A percentile compares a stretch with the other conserved stretches of the same genome.
These are phyloP conservation scores for Zygosaccharomyces bailii DNA, from an alignment of 805 yeast genomes.

Conservation along the genomic window DNA sequence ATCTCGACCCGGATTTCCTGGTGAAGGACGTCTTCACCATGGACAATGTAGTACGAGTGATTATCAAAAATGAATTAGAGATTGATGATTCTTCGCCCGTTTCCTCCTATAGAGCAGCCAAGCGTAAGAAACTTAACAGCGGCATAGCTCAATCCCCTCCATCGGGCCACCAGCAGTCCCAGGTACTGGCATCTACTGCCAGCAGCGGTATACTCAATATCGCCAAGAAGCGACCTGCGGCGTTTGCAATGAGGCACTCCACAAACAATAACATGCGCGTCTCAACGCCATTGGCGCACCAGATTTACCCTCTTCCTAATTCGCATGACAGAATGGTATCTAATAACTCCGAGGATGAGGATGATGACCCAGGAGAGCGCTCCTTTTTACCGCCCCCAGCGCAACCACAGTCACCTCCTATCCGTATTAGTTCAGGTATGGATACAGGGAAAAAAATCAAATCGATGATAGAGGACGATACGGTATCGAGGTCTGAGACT, in stretches of 20 bases:
- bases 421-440: constrained; percentile 37
- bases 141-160: constrained; percentile 15
- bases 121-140: constrained; percentile 27
- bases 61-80: constrained; percentile 41
- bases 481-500: constrained; percentile 38
- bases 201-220: constrained; percentile 21
- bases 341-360: constrained; percentile 33
- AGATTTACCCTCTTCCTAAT: constrained; percentile 36
- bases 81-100: constrained; percentile 23
- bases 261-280: constrained; percentile 26
- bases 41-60: constrained; percentile 45
- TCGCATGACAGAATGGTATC: constrained; percentile 16
- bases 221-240: constrained; percentile 25
- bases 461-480: constrained; percentile 33
- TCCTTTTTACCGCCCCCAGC: constrained; percentile 39
- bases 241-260: constrained; percentile 13
- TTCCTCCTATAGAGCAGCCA: constrained; percentile 25
- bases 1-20: constrained; percentile 71
- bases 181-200: constrained; percentile 11
- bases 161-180: constrained; percentile 6
- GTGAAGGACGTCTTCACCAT: constrained; percentile 62
- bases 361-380: constrained; percentile 33
- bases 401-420: constrained; percentile 39
- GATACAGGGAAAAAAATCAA: constrained; percentile 33
- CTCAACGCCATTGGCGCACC: constrained; percentile 41